A percentile compares a stretch with the other conserved stretches of the same genome.
Conservation (phyloP, 805 yeast genomes). For the Kodamaea hsintzibuensis region DNA sequence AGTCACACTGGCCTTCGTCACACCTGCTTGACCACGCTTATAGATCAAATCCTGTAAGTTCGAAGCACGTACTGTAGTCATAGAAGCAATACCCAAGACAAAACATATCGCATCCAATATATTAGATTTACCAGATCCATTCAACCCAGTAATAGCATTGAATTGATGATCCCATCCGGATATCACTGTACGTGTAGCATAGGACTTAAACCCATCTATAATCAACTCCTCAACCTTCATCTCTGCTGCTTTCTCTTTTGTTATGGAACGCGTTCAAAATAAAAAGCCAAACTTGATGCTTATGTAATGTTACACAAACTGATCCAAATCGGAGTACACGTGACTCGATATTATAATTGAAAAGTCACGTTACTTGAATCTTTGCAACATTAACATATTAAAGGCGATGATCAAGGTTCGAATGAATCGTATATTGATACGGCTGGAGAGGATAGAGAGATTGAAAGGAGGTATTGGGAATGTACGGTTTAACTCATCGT, state of each 20-base stretch:
- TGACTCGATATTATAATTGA: no score
- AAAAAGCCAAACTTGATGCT: no score
- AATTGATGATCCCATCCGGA: constrained; percentile 95
- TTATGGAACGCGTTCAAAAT: constrained; percentile 3
- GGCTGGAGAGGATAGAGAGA: background rate
- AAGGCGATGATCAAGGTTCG: background rate
- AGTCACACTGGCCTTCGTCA: constrained; percentile 94
- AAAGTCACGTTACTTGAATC: no score
- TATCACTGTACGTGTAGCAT: constrained; percentile 94
- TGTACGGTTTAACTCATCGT: background rate
- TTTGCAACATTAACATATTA: background rate
- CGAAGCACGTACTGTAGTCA: constrained; percentile 93
- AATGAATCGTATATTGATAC: background rate
- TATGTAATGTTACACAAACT: no score
- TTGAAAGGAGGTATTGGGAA: background rate
- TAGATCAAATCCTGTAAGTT: constrained; percentile 92
- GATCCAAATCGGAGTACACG: no score
- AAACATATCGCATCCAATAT: constrained; percentile 96
- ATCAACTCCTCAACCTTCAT: constrained; percentile 97
- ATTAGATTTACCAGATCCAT: constrained; percentile 97
- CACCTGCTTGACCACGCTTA: constrained; percentile 97
- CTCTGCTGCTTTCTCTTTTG: background rate
- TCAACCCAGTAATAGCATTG: constrained; percentile 96
- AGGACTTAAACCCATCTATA: constrained; percentile 96
- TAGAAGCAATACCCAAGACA: constrained; percentile 93